Evolutionary conservation across 208 protist species (phyloP).

Genomic region (Leishmania guyanensis): DNA sequence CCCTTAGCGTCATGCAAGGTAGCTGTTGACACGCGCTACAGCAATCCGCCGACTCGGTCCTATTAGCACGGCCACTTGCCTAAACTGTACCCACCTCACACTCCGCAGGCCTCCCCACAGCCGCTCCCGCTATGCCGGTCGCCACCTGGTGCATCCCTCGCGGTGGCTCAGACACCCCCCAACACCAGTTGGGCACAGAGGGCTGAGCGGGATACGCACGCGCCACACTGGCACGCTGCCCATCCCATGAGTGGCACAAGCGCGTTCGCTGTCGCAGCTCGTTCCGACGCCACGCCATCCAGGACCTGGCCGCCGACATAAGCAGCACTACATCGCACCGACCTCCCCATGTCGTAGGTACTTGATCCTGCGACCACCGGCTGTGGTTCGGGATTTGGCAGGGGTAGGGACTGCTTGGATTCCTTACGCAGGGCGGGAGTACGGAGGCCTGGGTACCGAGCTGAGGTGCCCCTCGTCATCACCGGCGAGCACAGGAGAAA

Average conservation of each 20-base stretch:
- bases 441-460: neutral
- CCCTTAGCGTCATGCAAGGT: neutral
- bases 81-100: neutral
- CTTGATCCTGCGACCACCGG: neutral
- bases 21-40: neutral
- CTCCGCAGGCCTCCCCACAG: neutral
- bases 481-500: neutral
- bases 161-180: neutral
- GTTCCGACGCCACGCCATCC: neutral
- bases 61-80: neutral
- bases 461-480: neutral
- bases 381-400: neutral
- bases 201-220: neutral
- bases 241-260: neutral
- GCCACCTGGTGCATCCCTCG: neutral
- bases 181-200: neutral
- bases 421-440: neutral
- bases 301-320: neutral
- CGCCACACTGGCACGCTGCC: neutral
- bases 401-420: neutral
- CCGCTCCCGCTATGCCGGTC: neutral
- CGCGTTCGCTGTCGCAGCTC: neutral
- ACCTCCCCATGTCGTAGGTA: neutral
- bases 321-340: neutral
- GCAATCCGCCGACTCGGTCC: neutral